phyloP scores from a whole-genome alignment of 2,329 filamentous ascomycete genomes.

The Aspergillus pseudoviridinutans region DNA sequence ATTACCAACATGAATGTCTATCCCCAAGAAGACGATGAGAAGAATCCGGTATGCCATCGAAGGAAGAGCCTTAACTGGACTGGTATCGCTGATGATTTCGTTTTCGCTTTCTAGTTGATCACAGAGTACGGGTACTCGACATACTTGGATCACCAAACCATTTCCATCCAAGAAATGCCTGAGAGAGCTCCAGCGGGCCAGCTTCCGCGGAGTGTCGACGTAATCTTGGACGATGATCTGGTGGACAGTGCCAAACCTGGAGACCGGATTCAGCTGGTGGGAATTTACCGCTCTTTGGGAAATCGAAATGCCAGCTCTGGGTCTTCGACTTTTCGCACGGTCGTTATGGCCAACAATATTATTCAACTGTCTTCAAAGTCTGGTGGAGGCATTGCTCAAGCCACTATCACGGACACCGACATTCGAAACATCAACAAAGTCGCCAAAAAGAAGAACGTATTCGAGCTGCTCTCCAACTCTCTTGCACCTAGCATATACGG shows the following conservation, averaged over 20 bases:
- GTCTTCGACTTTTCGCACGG: conserved; percentile 90
- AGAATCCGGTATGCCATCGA: conserved; percentile 62
- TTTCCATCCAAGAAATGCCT: conserved; percentile 99
- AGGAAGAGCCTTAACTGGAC: background rate
- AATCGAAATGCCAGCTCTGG: conserved; percentile 89
- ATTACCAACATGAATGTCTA: conserved; percentile 88
- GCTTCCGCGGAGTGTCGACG: conserved; percentile 89
- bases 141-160: conserved; percentile 94
- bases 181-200: conserved; percentile 93
- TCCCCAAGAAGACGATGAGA: conserved; percentile 87
- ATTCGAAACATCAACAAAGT: conserved; percentile 99
- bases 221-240: conserved; percentile 93
- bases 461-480: conserved; percentile 89
- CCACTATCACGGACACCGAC: conserved; percentile 90
- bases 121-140: conserved; percentile 96
- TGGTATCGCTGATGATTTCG: conserved; percentile 8
- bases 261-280: conserved; percentile 94
- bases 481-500: conserved; percentile 95
- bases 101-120: conserved; percentile 53
- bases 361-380: conserved; percentile 94
- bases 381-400: conserved; percentile 86
- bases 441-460: conserved; percentile 87
- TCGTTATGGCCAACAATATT: conserved; percentile 91
- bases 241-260: conserved; percentile 94
- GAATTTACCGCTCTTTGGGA: conserved; percentile 88